Base-by-base conservation (phyloP, 2,329 filamentous ascomycete genomes). In the Nemania diffusa region DNA sequence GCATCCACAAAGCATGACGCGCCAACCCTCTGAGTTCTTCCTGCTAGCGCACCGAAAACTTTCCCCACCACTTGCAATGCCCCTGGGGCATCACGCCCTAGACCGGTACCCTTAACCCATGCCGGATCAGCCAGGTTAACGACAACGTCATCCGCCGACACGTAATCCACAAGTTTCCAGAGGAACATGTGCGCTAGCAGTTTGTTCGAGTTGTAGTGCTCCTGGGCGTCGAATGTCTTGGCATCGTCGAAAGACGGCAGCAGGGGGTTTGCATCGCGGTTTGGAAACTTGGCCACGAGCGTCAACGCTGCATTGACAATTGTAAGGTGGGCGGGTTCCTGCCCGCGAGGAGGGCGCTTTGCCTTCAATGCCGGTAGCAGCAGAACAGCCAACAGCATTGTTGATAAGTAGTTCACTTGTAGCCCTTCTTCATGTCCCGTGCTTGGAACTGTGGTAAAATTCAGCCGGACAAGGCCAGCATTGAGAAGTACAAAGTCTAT, bases 71-170 rank as follows among this genome's bases (percentile, higher is more conserved):
- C 13, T 29, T 34, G 50, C n/a, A 55, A 17, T 52, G 26, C 6
- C 5, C 3, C 29, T 3, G 20, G 24, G 5, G 7, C 40, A 1
- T 82, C 78, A 0, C 80, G 78, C 17, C 72, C 68, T 2, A 87
- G 74, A 0, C 74, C 71, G 0, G 85, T 86, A 2, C 81, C 83
- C 40, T 76, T 76, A 79, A 7, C 80, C 76, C 51, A 76, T 0
- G 82, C 84, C 0, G 84, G 84, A 22, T 84, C 83, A 0, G 81
- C 82, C 1, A 84, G 66, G 59, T 85, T 86, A 46, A 86, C 74
- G 7, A 82, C 67, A 0, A 84, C 79, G 40, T 83, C 79, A 1
- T 83, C 77, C 0, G 79, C 68, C 0, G 75, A 75, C 0, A 84
- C 76, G 22, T 76, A 75, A 17, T 82, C 78, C 5, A 71, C 73